Base-by-base conservation (phyloP, 345 rosid species). In the Sisymbrium altissimum region DNA sequence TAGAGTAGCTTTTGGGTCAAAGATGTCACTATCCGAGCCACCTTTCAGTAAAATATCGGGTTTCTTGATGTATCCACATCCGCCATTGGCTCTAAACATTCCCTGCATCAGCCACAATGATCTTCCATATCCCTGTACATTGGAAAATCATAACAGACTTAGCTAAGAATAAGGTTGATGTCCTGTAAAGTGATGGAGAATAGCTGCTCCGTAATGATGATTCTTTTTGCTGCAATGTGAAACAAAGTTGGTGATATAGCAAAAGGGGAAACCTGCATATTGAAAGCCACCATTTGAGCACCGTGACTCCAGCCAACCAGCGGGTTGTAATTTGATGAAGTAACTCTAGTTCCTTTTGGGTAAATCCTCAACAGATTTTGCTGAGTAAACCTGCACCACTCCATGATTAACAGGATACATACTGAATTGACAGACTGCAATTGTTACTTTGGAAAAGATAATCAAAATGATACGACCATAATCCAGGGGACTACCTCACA, bases 211-310 rank as follows among this genome's bases (percentile, higher is more conserved):
- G 32, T 54, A 63, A 50, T 19, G 38, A 61, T 11, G 6, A 25
- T 46, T 35, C 4, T 6, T 5, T 50, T 38, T 21, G 5, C 33
- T 38, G 49, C 38, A 18, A 13, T 29, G 61, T 5, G 8, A 32
- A 14, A 46, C 52, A 11, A 74, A 23, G n/a, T 18, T 58, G 4
- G 36, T 38, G 21, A 32, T 41, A 23, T 18, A 63, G 45, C 40
- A 32, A 63, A 66, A 54, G 38, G 66, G 10, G 49, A 36, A 58
- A 90, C 97, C 97, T 90, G 94, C 96, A 90, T 88, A 64, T 90
- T 90, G 46, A 90, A 86, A 57, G 96, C 97, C 76, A 90, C 92
- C 97, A 90, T 90, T 78, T 88, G 97, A 81, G 90, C 94, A 73
- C 97, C 97, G 68, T 88, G 87, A 80, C 83, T 84, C 97, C 97